Percentiles rank a stretch among this genome's conserved stretches.
Conservation (phyloP, 192 early-diverging fungal species). For the Spizellomyces punctatus region DNA sequence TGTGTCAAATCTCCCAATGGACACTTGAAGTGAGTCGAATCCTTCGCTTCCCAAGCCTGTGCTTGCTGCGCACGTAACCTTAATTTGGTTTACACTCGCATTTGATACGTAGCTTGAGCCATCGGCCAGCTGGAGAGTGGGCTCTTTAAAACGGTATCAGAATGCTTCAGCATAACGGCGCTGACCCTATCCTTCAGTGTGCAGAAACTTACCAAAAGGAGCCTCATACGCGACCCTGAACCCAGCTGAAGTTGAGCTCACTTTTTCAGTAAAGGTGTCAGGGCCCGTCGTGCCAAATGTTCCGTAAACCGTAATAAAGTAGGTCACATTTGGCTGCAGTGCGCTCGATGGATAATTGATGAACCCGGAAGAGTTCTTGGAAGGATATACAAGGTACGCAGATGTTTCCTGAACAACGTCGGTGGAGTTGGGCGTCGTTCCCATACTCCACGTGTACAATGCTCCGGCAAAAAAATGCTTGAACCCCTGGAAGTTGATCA, state of each 20-base stretch:
- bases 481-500: not conserved
- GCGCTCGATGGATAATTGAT: not conserved
- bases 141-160: too few species aligned
- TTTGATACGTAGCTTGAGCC: too few species aligned
- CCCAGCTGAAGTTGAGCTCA: not conserved
- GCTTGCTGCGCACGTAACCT: not conserved
- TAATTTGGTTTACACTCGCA: not conserved
- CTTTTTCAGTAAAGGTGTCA: not conserved
- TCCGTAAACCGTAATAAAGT: constrained; percentile 1
- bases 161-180: too few species aligned
- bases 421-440: constrained; percentile 12
- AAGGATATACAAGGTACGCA: not conserved
- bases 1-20: too few species aligned
- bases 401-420: constrained; percentile 11
- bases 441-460: constrained; percentile 7
- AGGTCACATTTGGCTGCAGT: not conserved
- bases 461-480: constrained; percentile 1
- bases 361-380: not conserved
- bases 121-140: too few species aligned
- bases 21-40: not conserved
- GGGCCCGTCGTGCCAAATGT: constrained; percentile 5
- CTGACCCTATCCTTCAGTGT: too few species aligned
- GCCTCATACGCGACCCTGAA: not conserved
- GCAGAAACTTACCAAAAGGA: not conserved
- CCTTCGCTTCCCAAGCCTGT: not conserved